Percentiles rank a stretch among this genome's conserved stretches.
phyloP scores from a whole-genome alignment of 73 alveolate species.

The Paramecium octaurelia region DNA sequence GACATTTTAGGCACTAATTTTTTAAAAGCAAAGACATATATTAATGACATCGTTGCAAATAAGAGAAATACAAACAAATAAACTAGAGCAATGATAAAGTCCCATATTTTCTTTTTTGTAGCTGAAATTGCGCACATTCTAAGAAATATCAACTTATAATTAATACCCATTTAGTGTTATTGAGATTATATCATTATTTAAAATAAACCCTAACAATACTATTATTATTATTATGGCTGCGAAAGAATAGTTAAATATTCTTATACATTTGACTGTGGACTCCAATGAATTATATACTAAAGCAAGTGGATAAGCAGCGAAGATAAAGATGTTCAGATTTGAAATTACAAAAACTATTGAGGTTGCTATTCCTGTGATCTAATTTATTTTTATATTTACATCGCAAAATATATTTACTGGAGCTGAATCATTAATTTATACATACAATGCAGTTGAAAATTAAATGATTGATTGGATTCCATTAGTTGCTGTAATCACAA shows the following conservation, averaged over 20 bases:
- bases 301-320: slow-evolving; percentile 38
- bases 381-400: not conserved
- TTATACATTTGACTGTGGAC: not conserved
- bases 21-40: not conserved
- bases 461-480: not conserved
- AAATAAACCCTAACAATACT: not conserved
- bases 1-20: not conserved
- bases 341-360: not conserved
- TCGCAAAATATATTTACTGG: not conserved
- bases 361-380: not conserved
- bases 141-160: not conserved
- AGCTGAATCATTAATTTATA: not conserved
- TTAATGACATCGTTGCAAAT: not conserved
- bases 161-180: slow-evolving; percentile 13
- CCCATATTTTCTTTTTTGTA: not conserved
- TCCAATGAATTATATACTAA: not conserved
- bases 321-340: not conserved
- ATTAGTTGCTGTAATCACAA: not conserved
- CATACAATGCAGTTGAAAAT: slow-evolving; percentile 1
- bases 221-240: not conserved
- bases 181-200: not conserved
- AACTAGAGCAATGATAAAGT: not conserved
- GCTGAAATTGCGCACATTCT: slow-evolving; percentile 13
- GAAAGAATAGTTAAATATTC: not conserved
- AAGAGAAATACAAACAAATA: not conserved